Evolutionary conservation across 148 eudicot genomes (phyloP).

Genomic region (Vaccinium corymbosum): DNA sequence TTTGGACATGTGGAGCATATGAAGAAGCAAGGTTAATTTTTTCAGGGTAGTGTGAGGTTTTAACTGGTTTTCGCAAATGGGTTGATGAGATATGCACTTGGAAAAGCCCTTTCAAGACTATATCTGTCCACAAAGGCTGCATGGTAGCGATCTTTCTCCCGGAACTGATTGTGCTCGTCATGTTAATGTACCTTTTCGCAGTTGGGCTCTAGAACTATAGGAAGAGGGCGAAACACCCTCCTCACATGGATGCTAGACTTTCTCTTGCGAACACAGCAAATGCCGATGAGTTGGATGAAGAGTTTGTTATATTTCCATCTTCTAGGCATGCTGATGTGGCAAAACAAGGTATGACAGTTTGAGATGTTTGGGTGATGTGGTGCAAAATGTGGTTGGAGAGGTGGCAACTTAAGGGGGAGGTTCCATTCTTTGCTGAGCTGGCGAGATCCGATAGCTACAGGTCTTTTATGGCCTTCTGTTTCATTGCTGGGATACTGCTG

Average conservation of each 20-base stretch:
- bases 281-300: conserved; percentile 39
- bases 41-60: conserved; percentile 29
- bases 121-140: conserved; percentile 28
- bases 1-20: conserved; percentile 45
- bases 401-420: conserved; percentile 43
- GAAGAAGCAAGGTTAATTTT: conserved; percentile 45
- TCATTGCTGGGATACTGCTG: conserved; percentile 33
- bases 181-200: conserved; percentile 30
- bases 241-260: conserved; percentile 38
- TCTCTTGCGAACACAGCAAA: conserved; percentile 35
- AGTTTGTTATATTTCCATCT: conserved; percentile 42
- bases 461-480: conserved; percentile 29
- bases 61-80: conserved; percentile 24
- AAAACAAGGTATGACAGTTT: conserved; percentile 37
- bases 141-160: conserved; percentile 33
- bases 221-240: conserved; percentile 33
- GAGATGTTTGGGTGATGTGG: conserved; percentile 33
- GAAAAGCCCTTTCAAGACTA: conserved; percentile 35
- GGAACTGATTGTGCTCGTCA: conserved; percentile 28
- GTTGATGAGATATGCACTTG: conserved; percentile 32
- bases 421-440: conserved; percentile 34
- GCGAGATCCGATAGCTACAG: conserved; percentile 38
- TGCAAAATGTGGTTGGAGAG: conserved; percentile 39
- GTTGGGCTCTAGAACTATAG: conserved; percentile 40
- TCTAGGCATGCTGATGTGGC: conserved; percentile 24